A percentile compares a stretch with the other conserved stretches of the same genome.
phyloP scores from a whole-genome alignment of 305 asterid species.

The Euphrasia arctica region DNA sequence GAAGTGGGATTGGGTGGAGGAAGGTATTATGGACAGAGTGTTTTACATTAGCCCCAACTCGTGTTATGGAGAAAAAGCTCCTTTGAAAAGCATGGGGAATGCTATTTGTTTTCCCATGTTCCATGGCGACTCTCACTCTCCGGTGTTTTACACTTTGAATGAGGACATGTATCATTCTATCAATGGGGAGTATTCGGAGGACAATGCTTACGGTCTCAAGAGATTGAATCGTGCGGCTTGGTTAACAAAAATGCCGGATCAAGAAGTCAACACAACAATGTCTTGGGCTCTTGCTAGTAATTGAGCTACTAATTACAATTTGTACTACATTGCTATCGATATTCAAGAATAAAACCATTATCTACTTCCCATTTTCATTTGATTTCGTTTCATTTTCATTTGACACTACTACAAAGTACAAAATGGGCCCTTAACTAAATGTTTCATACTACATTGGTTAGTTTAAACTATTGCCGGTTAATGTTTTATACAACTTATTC shows the following conservation, averaged over 20 bases:
- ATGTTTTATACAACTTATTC: no score
- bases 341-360: no score
- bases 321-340: no score
- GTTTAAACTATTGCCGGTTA: no score
- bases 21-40: not conserved
- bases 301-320: no score
- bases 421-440: no score
- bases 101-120: conserved; percentile 21
- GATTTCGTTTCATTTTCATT: no score
- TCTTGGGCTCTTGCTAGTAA: no score
- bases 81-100: conserved; percentile 20
- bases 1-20: not conserved
- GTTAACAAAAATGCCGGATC: not conserved
- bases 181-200: not conserved
- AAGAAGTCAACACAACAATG: not conserved
- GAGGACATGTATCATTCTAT: conserved; percentile 5
- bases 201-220: not conserved
- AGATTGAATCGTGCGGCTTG: conserved; percentile 3
- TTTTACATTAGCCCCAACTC: not conserved
- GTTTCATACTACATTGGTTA: no score
- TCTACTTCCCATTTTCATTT: no score
- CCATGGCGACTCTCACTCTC: not conserved
- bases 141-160: conserved; percentile 5
- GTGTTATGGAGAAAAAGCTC: not conserved
- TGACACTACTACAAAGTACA: no score